Conservation (phyloP, 345 rosid species). For the Eucalyptus curtisii region DNA sequence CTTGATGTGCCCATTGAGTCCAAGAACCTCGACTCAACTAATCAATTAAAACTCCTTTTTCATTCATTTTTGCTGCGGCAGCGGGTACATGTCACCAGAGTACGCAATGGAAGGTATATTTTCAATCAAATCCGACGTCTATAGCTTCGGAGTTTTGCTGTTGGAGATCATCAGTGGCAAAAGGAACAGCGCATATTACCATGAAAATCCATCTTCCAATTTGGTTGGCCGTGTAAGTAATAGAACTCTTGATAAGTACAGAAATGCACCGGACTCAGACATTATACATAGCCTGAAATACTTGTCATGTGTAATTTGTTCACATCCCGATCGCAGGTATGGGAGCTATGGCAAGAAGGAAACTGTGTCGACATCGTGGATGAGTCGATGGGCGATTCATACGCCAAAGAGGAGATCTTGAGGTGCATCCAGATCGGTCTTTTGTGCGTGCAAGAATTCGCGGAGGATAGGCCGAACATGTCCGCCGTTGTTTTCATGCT, state of each 20-base stretch:
- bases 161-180: conserved; percentile 48
- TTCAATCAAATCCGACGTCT: conserved; percentile 62
- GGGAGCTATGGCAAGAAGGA: conserved; percentile 39
- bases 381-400: conserved; percentile 4
- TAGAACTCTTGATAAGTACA: neutral
- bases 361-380: conserved; percentile 21
- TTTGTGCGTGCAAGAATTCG: conserved; percentile 53
- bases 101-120: conserved; percentile 57
- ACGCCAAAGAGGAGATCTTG: conserved; percentile 3
- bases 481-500: conserved; percentile 40
- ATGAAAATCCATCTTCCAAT: conserved; percentile 6
- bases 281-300: neutral
- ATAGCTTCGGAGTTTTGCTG: conserved; percentile 50
- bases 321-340: conserved; percentile 17
- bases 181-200: conserved; percentile 13
- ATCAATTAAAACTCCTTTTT: neutral
- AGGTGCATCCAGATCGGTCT: conserved; percentile 55
- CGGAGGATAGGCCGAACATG: conserved; percentile 42
- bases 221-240: conserved; percentile 49
- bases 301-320: neutral
- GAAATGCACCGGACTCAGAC: neutral
- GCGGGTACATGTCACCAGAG: conserved; percentile 89
- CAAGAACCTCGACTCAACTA: neutral
- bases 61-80: neutral
- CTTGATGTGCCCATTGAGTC: neutral